Base-by-base conservation (phyloP, 257 asterid genomes). In the Ballota nigra region DNA sequence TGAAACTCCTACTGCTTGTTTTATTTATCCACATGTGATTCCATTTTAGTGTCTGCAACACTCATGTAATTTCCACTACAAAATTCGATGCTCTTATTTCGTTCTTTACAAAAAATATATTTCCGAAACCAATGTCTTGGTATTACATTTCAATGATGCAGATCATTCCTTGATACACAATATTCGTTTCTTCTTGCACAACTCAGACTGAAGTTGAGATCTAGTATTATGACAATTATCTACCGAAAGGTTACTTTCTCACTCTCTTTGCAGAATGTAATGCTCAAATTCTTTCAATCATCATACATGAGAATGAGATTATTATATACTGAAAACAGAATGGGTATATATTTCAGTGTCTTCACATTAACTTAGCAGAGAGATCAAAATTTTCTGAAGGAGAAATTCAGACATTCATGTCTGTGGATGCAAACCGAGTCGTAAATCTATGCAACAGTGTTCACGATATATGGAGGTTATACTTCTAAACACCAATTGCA, bases 381-480 rank as follows among this genome's bases (percentile, higher is more conserved):
- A 88, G 90, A 84, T 94, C 97, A 26, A 85, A 86, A 78, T 94
- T 94, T 84, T 91, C 99, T 12, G 96, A 91, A 81, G 99, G 99
- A 69, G 97, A 94, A 84, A 89, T 94, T 75, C 99, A 94, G 75
- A 94, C 99, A 51, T 94, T 94, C 89, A 94, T 94, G 97, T 94
- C 97, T 3, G 95, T 94, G 67, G 97, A 94, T 85, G 97, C 93
- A 71, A 97, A 91, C 78, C 87, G 97, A 47, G 78, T 87, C 51
- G 92, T 88, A 79, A 94, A 89, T 84, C 82, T 94, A 34, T 83
- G 97, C 96, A 91, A 85, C 87, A 91, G 97, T 76, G 86, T 88
- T 73, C 99, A 94, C 79, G 99, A 94, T 68, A 81, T 88, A 79
- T 94, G 97, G 99, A 94, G 99, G 99, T 91, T 36, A 43, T 69